Base-by-base conservation (phyloP, 140 eudicot species). In the Bidens hawaiensis region DNA sequence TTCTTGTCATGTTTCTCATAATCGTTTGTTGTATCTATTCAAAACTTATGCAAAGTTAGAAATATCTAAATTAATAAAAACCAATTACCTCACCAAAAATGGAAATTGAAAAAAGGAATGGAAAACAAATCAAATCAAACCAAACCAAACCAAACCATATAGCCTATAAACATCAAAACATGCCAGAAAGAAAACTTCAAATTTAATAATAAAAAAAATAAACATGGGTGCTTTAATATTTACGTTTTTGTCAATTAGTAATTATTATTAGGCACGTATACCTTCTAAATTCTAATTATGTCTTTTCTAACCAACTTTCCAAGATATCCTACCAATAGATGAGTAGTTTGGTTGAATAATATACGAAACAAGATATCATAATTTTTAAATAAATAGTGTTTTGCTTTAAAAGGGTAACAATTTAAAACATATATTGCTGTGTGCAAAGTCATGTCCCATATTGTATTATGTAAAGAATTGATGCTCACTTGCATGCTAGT, bases 181-280 rank as follows among this genome's bases (percentile, higher is more conserved):
- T 54, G 27, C 23, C 60, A 54, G 4, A 52, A 26, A 54, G 22
- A 54, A 54, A 54, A 26, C 38, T 54, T 26, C 22, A 54, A 51
- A 52, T 25, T 19, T 54, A 26, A 26, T 54, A 22, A 54, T 18
- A 1, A 15, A 9, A 23, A 27, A 26, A 54, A 14, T n/a, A n/a
- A 54, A 14, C 22, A 6, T 6, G 22, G 8, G 17, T n/a, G 61
- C 61, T 54, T 54, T 26, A 54, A 54, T 27, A 54, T n/a, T 27
- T 15, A 24, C n/a, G 24, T 27, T 27, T 54, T 54, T 54, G 61
- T 27, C 41, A 54, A 26, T 27, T 26, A 54, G 6, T 15, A 54
- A 27, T 25, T 26, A 27, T 22, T 52, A 52, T 52, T 54, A 27
- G 41, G 61, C 60, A 54, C 61, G n/a, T 26, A 27, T 54, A 15